Conservation (phyloP, 805 yeast genomes). For the Ogataea ganodermae region DNA sequence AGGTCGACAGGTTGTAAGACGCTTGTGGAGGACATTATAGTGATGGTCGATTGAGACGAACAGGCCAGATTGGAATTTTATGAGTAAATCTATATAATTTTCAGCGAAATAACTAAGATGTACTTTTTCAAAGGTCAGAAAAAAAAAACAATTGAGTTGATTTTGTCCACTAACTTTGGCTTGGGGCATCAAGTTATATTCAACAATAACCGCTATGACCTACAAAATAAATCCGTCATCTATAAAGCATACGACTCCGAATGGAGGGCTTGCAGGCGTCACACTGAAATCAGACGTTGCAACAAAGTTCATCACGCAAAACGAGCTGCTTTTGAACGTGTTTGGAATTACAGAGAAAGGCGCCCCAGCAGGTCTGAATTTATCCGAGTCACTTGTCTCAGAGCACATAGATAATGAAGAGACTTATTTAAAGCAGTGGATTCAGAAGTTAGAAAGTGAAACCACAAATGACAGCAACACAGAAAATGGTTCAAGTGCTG, state of each 20-base stretch:
- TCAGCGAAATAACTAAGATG: too few relatives aligned
- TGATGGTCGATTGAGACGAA: slow-evolving; percentile 15
- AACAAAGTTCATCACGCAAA: slow-evolving; percentile 35
- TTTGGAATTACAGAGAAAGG: slow-evolving; percentile 16
- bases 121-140: not conserved
- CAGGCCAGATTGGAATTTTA: too few relatives aligned
- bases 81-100: too few relatives aligned
- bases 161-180: too few relatives aligned
- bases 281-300: slow-evolving; percentile 38
- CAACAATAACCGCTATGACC: slow-evolving; percentile 13
- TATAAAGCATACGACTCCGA: slow-evolving; percentile 26
- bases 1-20: slow-evolving; percentile 35
- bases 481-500: not conserved
- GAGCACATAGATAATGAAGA: slow-evolving; percentile 19
- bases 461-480: not conserved
- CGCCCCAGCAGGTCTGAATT: slow-evolving; percentile 19
- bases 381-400: slow-evolving; percentile 24
- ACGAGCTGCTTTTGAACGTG: slow-evolving; percentile 32
- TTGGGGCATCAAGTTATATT: too few relatives aligned
- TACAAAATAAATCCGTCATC: slow-evolving; percentile 25
- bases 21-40: slow-evolving; percentile 10
- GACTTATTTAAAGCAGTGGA: slow-evolving; percentile 22
- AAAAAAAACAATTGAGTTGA: not conserved
- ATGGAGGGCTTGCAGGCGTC: slow-evolving; percentile 29
- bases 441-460: slow-evolving; percentile 15